These are phyloP conservation scores for Toxicodendron radicans DNA, from an alignment of 345 rosid species.

Conservation along the genomic window DNA sequence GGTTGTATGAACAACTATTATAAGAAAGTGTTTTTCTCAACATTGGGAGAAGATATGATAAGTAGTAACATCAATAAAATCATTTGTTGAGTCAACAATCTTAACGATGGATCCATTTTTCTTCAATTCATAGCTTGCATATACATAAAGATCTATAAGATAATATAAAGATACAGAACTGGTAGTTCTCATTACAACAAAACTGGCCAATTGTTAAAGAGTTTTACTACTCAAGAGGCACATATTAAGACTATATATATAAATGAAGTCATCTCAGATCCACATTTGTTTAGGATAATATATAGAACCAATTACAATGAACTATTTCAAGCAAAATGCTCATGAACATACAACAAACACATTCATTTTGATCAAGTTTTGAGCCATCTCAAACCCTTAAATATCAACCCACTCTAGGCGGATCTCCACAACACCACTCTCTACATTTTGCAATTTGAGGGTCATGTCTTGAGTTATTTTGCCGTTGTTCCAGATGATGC, in stretches of 20 bases:
- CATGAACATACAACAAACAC: background rate
- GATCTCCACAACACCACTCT: constrained; percentile 63
- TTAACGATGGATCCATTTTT: background rate
- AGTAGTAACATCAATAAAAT: background rate
- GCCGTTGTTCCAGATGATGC: constrained; percentile 41
- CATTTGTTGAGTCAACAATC: background rate
- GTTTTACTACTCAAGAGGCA: background rate
- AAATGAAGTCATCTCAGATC: background rate
- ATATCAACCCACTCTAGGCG: constrained; percentile 66
- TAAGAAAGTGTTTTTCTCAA: too few relatives aligned
- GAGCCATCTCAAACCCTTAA: constrained; percentile 27
- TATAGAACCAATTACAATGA: background rate
- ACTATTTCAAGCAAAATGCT: background rate
- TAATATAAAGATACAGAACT: background rate
- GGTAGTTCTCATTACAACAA: background rate
- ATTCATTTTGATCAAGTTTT: background rate
- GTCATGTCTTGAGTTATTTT: constrained; percentile 56
- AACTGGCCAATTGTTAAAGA: background rate
- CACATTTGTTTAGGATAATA: background rate
- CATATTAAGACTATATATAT: background rate
- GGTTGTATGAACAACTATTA: too few relatives aligned
- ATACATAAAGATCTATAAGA: too few relatives aligned
- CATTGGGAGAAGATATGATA: background rate
- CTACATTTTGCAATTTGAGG: constrained; percentile 56
- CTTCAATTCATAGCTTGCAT: background rate